phyloP scores from a whole-genome alignment of 345 rosid genomes.

The Erucastrum elatum region DNA sequence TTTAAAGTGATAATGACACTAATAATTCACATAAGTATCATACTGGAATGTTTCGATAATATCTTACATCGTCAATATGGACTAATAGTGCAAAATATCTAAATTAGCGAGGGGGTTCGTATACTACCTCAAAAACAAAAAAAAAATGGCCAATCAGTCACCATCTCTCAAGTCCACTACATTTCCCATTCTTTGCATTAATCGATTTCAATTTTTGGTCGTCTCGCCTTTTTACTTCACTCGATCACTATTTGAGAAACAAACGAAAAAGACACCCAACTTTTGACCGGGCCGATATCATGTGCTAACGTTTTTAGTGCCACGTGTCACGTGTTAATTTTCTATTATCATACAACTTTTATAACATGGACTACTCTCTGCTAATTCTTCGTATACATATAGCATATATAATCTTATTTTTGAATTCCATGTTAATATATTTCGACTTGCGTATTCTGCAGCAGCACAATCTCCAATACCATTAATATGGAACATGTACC shows the following conservation, averaged over 20 bases:
- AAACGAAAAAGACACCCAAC: too few species aligned
- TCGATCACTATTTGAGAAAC: too few species aligned
- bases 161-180: constrained; percentile 28
- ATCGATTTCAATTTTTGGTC: neutral
- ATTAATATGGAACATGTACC: neutral
- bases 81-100: too few species aligned
- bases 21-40: neutral
- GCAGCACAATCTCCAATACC: neutral
- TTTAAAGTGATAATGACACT: neutral
- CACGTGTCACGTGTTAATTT: too few species aligned
- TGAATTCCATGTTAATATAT: neutral
- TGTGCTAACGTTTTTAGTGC: too few species aligned
- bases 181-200: constrained; percentile 14
- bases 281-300: too few species aligned
- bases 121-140: constrained; percentile 14
- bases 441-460: neutral
- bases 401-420: neutral
- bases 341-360: too few species aligned
- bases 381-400: too few species aligned
- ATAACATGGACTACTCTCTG: too few species aligned
- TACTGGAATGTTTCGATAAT: neutral
- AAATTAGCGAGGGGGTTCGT: neutral
- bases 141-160: constrained; percentile 16
- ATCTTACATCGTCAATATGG: neutral
- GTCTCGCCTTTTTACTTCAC: too few species aligned